phyloP scores from a whole-genome alignment of 352 stramenopile genomes.

The Hyaloperonospora brassicae region DNA sequence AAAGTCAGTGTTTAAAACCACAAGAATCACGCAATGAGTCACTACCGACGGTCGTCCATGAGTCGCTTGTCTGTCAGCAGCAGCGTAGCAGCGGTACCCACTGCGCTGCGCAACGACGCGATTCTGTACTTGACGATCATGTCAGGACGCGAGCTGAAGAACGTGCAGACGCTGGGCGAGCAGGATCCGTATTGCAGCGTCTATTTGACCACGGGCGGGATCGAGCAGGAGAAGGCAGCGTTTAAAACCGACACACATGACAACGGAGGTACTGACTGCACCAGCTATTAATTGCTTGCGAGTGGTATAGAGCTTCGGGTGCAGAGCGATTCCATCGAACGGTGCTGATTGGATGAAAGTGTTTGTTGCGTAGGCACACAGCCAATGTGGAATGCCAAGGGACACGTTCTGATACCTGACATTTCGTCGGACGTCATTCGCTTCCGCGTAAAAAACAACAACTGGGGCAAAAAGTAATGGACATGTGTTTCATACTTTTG shows the following conservation, averaged over 20 bases:
- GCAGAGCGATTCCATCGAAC: background rate
- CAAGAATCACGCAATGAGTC: constrained; percentile 14
- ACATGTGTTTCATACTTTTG: no score
- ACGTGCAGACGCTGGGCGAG: constrained; percentile 57
- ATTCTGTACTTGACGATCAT: constrained; percentile 66
- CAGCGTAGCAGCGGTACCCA: constrained; percentile 22
- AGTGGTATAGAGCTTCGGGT: constrained; percentile 1
- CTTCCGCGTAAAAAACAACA: constrained; percentile 69
- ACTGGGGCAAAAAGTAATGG: constrained; percentile 65
- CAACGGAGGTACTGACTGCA: constrained; percentile 36
- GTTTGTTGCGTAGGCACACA: constrained; percentile 28
- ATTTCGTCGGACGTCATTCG: constrained; percentile 59
- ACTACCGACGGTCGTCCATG: constrained; percentile 20
- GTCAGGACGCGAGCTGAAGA: constrained; percentile 54
- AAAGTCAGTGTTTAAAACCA: no score
- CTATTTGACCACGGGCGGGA: constrained; percentile 46
- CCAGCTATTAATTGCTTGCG: background rate
- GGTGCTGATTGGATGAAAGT: constrained; percentile 2
- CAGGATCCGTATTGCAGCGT: constrained; percentile 69
- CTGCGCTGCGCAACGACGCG: constrained; percentile 54
- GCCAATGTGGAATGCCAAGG: constrained; percentile 71
- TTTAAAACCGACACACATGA: constrained; percentile 74
- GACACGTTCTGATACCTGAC: constrained; percentile 58
- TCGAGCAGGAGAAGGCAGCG: constrained; percentile 38
- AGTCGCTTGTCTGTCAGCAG: constrained; percentile 28